Percentiles rank a stretch among this genome's conserved stretches.
Conservation (phyloP, 352 stramenopile genomes). For the Phytophthora europaea region DNA sequence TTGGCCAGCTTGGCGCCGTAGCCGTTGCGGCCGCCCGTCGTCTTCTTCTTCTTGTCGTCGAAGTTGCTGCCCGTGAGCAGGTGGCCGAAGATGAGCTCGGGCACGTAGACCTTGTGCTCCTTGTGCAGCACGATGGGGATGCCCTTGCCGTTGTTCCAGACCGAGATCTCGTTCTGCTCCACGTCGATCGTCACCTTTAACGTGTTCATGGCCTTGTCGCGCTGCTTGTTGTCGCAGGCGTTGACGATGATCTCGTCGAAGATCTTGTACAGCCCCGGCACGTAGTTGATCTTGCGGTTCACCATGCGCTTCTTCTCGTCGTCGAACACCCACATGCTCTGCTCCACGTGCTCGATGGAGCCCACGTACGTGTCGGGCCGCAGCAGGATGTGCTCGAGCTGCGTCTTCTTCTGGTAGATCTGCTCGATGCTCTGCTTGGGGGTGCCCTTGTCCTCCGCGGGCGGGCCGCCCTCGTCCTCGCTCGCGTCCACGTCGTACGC, state of each 20-base stretch:
- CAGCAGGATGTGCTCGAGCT: conserved; percentile 98
- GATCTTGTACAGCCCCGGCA: conserved; percentile 98
- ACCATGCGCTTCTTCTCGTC: conserved; percentile 93
- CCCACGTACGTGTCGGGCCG: conserved; percentile 99
- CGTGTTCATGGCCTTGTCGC: conserved; percentile 96
- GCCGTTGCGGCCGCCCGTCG: conserved; percentile 96
- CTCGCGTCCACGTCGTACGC: conserved; percentile 49
- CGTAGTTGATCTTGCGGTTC: conserved; percentile 94
- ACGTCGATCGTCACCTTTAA: conserved; percentile 96
- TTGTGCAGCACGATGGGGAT: conserved; percentile 98
- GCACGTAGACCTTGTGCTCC: conserved; percentile 98
- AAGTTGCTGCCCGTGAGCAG: conserved; percentile 99
- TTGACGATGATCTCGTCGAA: conserved; percentile 99
- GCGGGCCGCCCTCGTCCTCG: conserved; percentile 37
- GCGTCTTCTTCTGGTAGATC: conserved; percentile 99
- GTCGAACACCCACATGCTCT: conserved; percentile 95
- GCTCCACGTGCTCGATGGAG: conserved; percentile 94
- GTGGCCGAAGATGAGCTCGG: conserved; percentile 98
- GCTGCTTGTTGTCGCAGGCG: conserved; percentile 99
- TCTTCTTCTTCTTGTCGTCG: conserved; percentile 97
- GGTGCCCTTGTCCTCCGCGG: conserved; percentile 24
- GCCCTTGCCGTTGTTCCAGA: conserved; percentile 98
- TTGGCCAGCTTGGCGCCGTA: conserved; percentile 99
- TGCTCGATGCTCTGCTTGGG: conserved; percentile 85
- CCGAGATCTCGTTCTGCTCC: conserved; percentile 94